Base-by-base conservation (phyloP, 2,329 filamentous ascomycete genomes). In the Stromatinia cepivora region DNA sequence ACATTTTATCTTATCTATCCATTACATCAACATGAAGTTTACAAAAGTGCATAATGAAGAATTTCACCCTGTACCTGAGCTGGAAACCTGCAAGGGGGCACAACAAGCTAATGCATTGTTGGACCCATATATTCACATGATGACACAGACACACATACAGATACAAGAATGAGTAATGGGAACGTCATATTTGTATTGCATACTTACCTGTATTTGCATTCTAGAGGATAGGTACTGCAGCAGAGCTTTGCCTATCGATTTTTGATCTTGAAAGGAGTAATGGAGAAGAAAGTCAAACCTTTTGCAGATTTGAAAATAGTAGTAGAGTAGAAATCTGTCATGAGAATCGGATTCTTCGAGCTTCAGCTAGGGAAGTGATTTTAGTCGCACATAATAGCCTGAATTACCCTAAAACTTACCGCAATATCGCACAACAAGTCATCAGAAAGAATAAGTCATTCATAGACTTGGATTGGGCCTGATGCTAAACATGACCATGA, bases 141-240 rank as follows among this genome's bases (percentile, higher is more conserved):
- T 28, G 0, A 2, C 20, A 6, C 1, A 15, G 1, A 42, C 39
- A 15, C 36, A 2, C 36, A n/a, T n/a, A n/a, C n/a, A n/a, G 39
- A 39, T 42, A 8, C n/a, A 45, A 17, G 56, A 59, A 45, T 28
- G 56, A 28, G 20, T 1, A 59, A 52, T 42, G 31, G 2, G 36
- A 59, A 59, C 57, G n/a, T 59, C 36, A 45, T 45, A 57, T 34
- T 36, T 57, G 54, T 57, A 31, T 56, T 36, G 10, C 25, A 53
- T 17, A 25, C 17, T 7, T 52, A 31, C 50, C 20, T n/a, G 22
- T 39, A 36, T 39, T 6, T 52, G 50, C 5, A 17, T 10, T 11
- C 4, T 13, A 50, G 22, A 50, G 39, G 3, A n/a, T 42, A 42
- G 5, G n/a, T 52, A 22, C 20, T 11, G 15, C 17, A 54, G n/a